Conservation (phyloP, 73 alveolate genomes). For the Paramecium caudatum region DNA sequence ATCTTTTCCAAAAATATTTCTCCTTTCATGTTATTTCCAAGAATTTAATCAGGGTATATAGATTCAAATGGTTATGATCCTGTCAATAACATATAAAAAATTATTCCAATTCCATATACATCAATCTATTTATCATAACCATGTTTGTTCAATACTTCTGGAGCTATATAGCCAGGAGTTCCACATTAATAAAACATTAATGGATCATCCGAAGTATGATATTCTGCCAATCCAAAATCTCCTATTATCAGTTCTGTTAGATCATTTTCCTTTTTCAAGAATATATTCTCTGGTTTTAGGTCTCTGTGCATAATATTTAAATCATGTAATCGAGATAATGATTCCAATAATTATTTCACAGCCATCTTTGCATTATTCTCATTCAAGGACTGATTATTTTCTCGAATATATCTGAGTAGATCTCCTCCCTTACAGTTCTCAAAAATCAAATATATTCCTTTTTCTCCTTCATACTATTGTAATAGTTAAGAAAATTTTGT, state of each 20-base stretch:
- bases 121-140: conserved; percentile 82
- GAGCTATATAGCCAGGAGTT: conserved; percentile 91
- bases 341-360: not conserved
- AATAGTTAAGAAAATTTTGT: not conserved
- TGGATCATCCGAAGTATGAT: conserved; percentile 76
- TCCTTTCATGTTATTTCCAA: not conserved
- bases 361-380: not conserved
- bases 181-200: conserved; percentile 79
- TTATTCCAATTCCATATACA: conserved; percentile 85
- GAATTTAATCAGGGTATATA: not conserved
- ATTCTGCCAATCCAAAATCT: conserved; percentile 84
- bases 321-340: not conserved
- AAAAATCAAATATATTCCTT: not conserved
- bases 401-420: not conserved
- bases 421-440: conserved; percentile 14
- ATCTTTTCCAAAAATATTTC: not conserved
- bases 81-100: conserved; percentile 80
- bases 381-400: not conserved
- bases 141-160: conserved; percentile 83
- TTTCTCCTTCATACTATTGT: not conserved
- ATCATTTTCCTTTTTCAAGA: conserved; percentile 80
- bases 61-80: conserved; percentile 82
- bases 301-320: conserved; percentile 83
- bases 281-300: conserved; percentile 86
- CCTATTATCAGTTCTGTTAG: conserved; percentile 79